Percentiles rank a stretch among this genome's conserved stretches.
phyloP scores from a whole-genome alignment of 495 filamentous ascomycete genomes.

The Oleoguttula mirabilis region DNA sequence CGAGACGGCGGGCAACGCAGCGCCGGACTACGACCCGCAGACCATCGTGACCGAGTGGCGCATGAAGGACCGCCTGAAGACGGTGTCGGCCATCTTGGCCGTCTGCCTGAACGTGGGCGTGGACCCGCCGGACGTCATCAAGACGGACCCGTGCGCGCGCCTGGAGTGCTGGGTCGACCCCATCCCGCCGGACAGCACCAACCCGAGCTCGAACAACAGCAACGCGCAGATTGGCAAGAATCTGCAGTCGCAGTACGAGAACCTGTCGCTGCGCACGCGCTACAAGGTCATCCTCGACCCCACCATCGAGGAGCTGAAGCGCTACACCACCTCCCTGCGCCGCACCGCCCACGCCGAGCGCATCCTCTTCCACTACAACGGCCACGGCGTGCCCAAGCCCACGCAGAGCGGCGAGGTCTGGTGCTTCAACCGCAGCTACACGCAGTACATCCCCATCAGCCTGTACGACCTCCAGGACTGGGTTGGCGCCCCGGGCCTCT shows the following conservation, averaged over 20 bases:
- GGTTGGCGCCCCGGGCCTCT: conserved; percentile 90
- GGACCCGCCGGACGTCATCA: conserved; percentile 89
- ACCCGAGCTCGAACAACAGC: conserved; percentile 51
- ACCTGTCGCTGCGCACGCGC: conserved; percentile 78
- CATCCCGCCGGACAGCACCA: conserved; percentile 45
- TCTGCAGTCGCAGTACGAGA: conserved; percentile 89
- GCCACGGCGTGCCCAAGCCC: conserved; percentile 94
- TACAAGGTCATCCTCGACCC: conserved; percentile 96
- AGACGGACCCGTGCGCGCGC: conserved; percentile 83
- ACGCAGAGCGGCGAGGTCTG: conserved; percentile 95
- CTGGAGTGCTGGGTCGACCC: conserved; percentile 97
- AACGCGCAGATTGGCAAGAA: conserved; percentile 93
- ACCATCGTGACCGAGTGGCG: conserved; percentile 80
- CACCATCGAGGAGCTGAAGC: conserved; percentile 91
- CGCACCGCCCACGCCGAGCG: conserved; percentile 91
- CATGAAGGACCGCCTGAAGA: conserved; percentile 92
- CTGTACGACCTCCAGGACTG: conserved; percentile 91
- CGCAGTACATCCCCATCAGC: conserved; percentile 95
- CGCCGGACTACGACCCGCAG: conserved; percentile 41
- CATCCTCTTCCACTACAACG: conserved; percentile 95
- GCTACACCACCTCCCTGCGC: conserved; percentile 79
- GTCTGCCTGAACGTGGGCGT: conserved; percentile 96
- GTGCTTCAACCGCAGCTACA: conserved; percentile 99
- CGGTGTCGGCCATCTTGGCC: conserved; percentile 83
- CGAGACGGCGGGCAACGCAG: conserved; percentile 76